Evolutionary conservation across 2,329 filamentous ascomycete species (phyloP).

Genomic region (Alternaria sp.): DNA sequence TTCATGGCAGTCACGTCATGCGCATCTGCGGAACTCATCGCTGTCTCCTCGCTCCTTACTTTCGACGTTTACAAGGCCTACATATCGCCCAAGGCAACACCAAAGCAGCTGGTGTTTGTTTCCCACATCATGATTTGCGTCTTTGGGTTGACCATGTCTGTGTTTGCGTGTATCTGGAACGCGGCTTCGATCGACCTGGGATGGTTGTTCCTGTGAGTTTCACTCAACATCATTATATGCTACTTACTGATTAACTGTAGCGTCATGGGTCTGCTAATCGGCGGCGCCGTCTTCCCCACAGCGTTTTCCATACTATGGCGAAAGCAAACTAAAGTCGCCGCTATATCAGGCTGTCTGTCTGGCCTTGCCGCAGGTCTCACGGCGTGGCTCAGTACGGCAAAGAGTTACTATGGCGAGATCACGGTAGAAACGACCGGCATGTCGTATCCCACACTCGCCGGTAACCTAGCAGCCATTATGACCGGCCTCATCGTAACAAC

Average conservation of each 20-base stretch:
- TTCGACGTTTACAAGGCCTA: slow-evolving; percentile 56
- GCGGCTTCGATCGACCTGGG: slow-evolving; percentile 50
- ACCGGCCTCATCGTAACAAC: slow-evolving; percentile 43
- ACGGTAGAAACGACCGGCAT: slow-evolving; percentile 50
- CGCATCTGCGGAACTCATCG: slow-evolving; percentile 51
- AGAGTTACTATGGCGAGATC: slow-evolving; percentile 48
- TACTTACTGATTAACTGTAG: slow-evolving; percentile 21
- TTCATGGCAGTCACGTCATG: slow-evolving; percentile 48
- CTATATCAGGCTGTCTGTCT: slow-evolving; percentile 41
- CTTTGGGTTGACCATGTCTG: slow-evolving; percentile 50
- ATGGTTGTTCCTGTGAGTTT: slow-evolving; percentile 47
- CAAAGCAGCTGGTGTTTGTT: slow-evolving; percentile 48
- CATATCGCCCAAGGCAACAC: slow-evolving; percentile 46
- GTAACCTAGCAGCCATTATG: slow-evolving; percentile 46
- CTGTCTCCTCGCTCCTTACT: slow-evolving; percentile 49
- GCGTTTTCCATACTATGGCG: slow-evolving; percentile 49
- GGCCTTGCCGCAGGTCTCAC: slow-evolving; percentile 46
- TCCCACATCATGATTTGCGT: slow-evolving; percentile 51
- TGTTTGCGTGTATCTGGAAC: slow-evolving; percentile 50
- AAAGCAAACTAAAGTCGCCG: slow-evolving; percentile 41
- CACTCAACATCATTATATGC: not conserved
- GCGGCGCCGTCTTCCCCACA: slow-evolving; percentile 51
- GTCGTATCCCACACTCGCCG: slow-evolving; percentile 50
- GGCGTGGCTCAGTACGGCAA: slow-evolving; percentile 48
- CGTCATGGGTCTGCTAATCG: slow-evolving; percentile 52